Evolutionary conservation across 371 early-diverging fungal species (phyloP).

Genomic region (Rhizomucor miehei): DNA sequence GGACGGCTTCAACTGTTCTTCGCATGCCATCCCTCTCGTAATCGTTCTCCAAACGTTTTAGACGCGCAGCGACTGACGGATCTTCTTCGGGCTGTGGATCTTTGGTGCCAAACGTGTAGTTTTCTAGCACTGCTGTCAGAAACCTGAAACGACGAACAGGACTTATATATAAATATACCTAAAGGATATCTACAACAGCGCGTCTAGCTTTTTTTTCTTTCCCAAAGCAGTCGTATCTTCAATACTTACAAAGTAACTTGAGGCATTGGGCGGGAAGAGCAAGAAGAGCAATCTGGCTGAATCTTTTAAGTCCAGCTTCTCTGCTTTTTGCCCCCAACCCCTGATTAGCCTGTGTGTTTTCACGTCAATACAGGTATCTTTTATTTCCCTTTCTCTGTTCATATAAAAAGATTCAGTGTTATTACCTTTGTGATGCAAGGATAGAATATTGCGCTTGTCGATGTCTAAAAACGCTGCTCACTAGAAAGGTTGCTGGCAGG

Average conservation of each 20-base stretch:
- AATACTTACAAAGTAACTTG: constrained; percentile 25
- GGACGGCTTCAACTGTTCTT: constrained; percentile 70
- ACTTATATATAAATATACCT: constrained; percentile 1
- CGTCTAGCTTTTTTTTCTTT: not conserved
- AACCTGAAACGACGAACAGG: not conserved
- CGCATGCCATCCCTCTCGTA: constrained; percentile 70
- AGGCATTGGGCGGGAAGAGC: constrained; percentile 10
- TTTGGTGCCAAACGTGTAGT: constrained; percentile 73
- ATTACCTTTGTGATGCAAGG: no score
- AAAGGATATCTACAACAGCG: constrained; percentile 10
- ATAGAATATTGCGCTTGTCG: no score
- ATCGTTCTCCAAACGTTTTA: constrained; percentile 63
- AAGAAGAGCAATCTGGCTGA: no score
- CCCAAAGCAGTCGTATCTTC: no score
- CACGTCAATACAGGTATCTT: no score
- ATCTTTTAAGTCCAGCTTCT: no score
- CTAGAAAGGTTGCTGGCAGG: no score
- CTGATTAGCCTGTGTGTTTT: no score
- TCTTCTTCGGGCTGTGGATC: constrained; percentile 79
- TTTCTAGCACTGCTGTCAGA: constrained; percentile 22
- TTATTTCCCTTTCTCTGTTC: no score
- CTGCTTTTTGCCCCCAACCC: no score
- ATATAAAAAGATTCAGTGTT: no score
- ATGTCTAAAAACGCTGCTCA: no score
- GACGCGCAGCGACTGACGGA: constrained; percentile 62